Evolutionary conservation across 306 rosid genomes (phyloP), one percentile per base, ranked within the genome.

Genomic region (Hylodesmum podocarpum): DNA sequence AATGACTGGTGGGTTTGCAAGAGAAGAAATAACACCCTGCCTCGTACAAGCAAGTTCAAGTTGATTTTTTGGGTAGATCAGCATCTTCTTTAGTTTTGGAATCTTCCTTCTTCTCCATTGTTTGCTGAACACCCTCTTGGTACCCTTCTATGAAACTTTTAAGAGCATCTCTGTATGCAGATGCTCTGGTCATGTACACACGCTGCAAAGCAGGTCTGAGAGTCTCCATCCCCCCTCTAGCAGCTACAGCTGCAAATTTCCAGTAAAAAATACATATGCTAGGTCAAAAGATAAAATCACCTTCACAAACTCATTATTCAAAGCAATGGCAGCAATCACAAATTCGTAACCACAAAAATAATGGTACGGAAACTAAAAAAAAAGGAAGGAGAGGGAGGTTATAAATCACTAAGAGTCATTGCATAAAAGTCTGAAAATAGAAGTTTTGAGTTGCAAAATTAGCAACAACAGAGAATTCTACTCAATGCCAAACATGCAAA

Each of bases 161-260:
- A 43, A 94, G 91, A 79, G 93, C 96, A 66, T 94, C 96, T 69
- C 86, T 90, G 81, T 91, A 94, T 18, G 92, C 88, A 73, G 98
- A 89, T 78, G 96, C 96, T 83, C 93, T 90, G 58, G 93, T 94
- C 98, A 94, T 89, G 82, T 91, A 94, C 36, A 91, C 70, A 31
- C 91, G 89, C 80, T 94, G 97, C 78, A 90, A 76, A 76, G 95
- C 96, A 57, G 98, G 97, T 86, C 78, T 90, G 53, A 91, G 80
- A 16, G 86, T 88, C 84, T 90, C 83, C 80, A 72, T 83, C 25
- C 89, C 87, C 28, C 87, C 96, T 80, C 91, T 87, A 7, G 97
- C 96, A 68, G 97, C 97, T 77, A 90, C 78, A 64, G 96, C 96
- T 92, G 80, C 72, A 72, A 75, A 70, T 81, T 73, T 37, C 78